Evolutionary conservation across 2,329 filamentous ascomycete genomes (phyloP).

Genomic region (Huntiella bhutanensis): DNA sequence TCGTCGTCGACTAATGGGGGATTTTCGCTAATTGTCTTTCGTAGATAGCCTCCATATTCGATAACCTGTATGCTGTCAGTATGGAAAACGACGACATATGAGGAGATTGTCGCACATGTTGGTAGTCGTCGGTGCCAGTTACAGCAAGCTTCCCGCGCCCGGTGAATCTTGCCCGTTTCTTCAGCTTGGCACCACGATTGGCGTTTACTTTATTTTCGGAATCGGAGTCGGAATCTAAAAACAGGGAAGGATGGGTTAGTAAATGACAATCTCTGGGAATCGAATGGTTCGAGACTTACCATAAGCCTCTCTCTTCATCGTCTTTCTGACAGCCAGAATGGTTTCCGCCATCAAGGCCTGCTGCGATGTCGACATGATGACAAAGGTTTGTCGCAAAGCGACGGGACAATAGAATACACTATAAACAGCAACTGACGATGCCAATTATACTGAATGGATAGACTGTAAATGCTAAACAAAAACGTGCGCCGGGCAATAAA

Average conservation of each 20-base stretch:
- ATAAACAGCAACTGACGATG: too few species aligned
- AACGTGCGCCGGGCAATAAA: too few species aligned
- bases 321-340: conserved; percentile 48
- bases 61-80: conserved; percentile 34
- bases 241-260: background rate
- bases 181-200: conserved; percentile 63
- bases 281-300: conserved; percentile 23
- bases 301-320: conserved; percentile 43
- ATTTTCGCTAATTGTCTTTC: conserved; percentile 57
- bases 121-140: conserved; percentile 48
- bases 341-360: conserved; percentile 47
- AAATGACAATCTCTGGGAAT: background rate
- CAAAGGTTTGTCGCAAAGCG: background rate
- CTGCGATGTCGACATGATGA: conserved; percentile 26
- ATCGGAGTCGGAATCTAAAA: conserved; percentile 58
- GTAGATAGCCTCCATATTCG: conserved; percentile 53
- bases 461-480: too few species aligned
- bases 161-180: conserved; percentile 54
- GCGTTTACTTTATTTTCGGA: conserved; percentile 48
- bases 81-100: background rate
- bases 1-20: conserved; percentile 57
- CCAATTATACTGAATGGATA: too few species aligned
- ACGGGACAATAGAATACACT: background rate
- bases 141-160: conserved; percentile 51
- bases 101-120: conserved; percentile 32